Conservation (phyloP, 768 basidiomycete genomes). For the Peribolospora kevripleyi region DNA sequence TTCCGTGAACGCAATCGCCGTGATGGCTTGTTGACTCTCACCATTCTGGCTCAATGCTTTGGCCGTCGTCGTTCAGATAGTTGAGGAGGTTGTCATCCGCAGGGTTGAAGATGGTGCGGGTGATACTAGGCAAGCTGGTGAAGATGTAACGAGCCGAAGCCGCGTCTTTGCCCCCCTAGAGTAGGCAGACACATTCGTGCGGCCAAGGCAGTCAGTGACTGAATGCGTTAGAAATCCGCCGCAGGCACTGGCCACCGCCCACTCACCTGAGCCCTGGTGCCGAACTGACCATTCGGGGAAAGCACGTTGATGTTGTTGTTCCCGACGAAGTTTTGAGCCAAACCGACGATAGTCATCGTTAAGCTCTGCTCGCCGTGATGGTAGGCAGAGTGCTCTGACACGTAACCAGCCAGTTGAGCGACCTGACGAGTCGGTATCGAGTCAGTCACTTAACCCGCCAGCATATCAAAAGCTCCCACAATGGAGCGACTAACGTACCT, state of each 20-base stretch:
- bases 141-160: constrained; percentile 91
- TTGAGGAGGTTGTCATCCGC: constrained; percentile 67
- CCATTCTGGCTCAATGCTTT: constrained; percentile 71
- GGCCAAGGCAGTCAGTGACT: constrained; percentile 16
- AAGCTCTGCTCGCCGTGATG: constrained; percentile 87
- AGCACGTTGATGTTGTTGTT: constrained; percentile 85
- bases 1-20: too few relatives aligned
- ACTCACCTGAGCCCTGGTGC: constrained; percentile 37
- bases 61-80: constrained; percentile 63
- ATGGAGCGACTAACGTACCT: constrained; percentile 25
- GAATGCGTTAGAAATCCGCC: neutral
- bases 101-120: constrained; percentile 53
- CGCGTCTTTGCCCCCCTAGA: constrained; percentile 73
- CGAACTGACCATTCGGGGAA: constrained; percentile 75
- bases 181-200: neutral
- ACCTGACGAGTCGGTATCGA: constrained; percentile 28
- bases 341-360: constrained; percentile 65
- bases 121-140: constrained; percentile 50
- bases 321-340: constrained; percentile 85
- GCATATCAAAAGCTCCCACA: neutral
- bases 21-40: neutral
- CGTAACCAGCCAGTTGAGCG: constrained; percentile 83
- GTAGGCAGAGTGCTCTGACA: constrained; percentile 78
- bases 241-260: constrained; percentile 7
- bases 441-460: neutral